A percentile compares a stretch with the other conserved stretches of the same genome.
Conservation (phyloP, 2,329 filamentous ascomycete genomes). For the Talaromyces atroroseus region DNA sequence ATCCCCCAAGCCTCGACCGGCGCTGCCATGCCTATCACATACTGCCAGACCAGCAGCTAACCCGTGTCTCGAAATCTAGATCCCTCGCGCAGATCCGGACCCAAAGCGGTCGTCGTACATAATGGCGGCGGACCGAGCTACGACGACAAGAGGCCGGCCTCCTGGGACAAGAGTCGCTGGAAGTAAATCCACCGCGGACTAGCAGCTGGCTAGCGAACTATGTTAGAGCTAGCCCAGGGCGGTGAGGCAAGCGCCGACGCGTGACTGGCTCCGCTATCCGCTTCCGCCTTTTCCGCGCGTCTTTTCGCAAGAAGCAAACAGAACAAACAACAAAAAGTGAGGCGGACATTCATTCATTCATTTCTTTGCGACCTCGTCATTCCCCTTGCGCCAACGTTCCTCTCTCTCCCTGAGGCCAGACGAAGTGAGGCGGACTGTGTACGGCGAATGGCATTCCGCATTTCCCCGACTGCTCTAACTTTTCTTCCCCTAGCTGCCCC, state of each 20-base stretch:
- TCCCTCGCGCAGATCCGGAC: conserved; percentile 12
- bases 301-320: background rate
- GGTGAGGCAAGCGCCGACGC: conserved; percentile 6
- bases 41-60: too few relatives aligned
- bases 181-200: conserved; percentile 6
- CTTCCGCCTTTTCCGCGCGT: conserved; percentile 8
- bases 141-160: conserved; percentile 16
- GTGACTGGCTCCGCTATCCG: conserved; percentile 10
- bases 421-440: conserved; percentile 4
- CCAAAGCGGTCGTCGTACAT: conserved; percentile 16
- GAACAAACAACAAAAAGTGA: conserved; percentile 7
- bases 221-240: background rate
- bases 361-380: background rate
- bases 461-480: conserved; percentile 5
- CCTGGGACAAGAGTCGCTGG: conserved; percentile 16
- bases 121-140: conserved; percentile 16
- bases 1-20: background rate
- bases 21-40: too few relatives aligned
- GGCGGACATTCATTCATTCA: conserved; percentile 1
- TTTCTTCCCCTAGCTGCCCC: conserved; percentile 2
- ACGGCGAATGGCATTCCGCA: background rate
- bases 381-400: conserved; percentile 1
- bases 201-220: background rate
- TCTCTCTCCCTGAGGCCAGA: background rate
- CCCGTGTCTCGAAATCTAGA: conserved; percentile 13